These are phyloP conservation scores for Austroboletus eburneus DNA, from an alignment of 768 basidiomycete species.

Conservation along the genomic window DNA sequence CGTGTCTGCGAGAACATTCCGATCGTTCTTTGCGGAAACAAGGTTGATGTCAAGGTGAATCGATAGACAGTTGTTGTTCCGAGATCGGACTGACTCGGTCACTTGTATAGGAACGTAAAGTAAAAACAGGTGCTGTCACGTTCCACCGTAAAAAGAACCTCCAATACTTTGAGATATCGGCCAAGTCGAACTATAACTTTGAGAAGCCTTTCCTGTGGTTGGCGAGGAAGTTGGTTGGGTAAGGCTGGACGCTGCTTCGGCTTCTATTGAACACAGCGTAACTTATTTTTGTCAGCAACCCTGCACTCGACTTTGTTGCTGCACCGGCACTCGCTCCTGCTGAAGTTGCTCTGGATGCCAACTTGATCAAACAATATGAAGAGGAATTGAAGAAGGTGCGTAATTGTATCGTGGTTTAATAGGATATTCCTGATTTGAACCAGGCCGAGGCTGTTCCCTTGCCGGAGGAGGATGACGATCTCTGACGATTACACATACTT, in stretches of 20 bases:
- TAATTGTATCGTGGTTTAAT: not conserved
- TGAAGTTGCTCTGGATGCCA: slow-evolving; percentile 80
- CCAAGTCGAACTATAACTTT: slow-evolving; percentile 99
- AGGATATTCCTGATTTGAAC: slow-evolving; percentile 8
- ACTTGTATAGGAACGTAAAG: slow-evolving; percentile 91
- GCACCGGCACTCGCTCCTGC: slow-evolving; percentile 94
- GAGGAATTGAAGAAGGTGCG: slow-evolving; percentile 64
- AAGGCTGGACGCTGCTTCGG: slow-evolving; percentile 27
- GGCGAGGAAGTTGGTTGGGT: slow-evolving; percentile 97
- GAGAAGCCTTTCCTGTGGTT: slow-evolving; percentile 99
- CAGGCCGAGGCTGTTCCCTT: slow-evolving; percentile 91
- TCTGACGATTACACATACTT: slow-evolving; percentile 37
- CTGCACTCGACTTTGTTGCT: slow-evolving; percentile 89
- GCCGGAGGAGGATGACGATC: slow-evolving; percentile 95
- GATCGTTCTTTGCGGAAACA: slow-evolving; percentile 99
- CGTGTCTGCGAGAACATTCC: slow-evolving; percentile 99
- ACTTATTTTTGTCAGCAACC: slow-evolving; percentile 53
- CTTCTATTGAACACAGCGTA: not conserved
- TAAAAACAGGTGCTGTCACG: slow-evolving; percentile 96
- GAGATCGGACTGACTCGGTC: slow-evolving; percentile 4
- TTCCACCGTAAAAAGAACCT: slow-evolving; percentile 99
- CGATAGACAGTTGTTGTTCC: not conserved
- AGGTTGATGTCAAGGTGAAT: slow-evolving; percentile 96
- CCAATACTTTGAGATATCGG: slow-evolving; percentile 99
- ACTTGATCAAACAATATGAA: slow-evolving; percentile 77